These are phyloP conservation scores for Hyphodiscus sp. DNA, from an alignment of 2,329 filamentous ascomycete species.

Conservation along the genomic window DNA sequence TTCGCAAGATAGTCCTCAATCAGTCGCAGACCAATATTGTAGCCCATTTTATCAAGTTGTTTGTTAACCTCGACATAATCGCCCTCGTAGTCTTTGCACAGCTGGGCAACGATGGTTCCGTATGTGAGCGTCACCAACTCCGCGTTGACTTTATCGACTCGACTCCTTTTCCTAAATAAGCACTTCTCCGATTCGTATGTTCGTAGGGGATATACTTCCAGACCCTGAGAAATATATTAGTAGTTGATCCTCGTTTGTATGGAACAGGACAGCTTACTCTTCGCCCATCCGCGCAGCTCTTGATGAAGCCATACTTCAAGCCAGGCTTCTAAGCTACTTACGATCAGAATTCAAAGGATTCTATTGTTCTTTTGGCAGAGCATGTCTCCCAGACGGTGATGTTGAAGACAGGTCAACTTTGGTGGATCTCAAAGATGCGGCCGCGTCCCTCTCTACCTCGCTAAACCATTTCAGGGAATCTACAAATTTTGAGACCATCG, in stretches of 20 bases:
- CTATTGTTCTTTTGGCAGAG: background rate
- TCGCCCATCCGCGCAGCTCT: constrained; percentile 67
- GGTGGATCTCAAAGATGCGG: too few species aligned
- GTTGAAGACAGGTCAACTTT: background rate
- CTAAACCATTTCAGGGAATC: too few species aligned
- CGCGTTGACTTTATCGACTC: constrained; percentile 95
- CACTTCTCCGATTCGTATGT: background rate
- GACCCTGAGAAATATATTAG: constrained; percentile 28
- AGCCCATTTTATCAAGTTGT: constrained; percentile 98
- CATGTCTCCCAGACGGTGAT: background rate
- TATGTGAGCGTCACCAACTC: constrained; percentile 97
- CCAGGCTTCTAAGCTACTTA: constrained; percentile 6
- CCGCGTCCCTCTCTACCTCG: too few species aligned
- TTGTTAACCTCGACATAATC: constrained; percentile 96
- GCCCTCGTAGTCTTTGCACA: constrained; percentile 92
- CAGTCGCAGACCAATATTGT: constrained; percentile 91
- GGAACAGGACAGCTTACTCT: constrained; percentile 50
- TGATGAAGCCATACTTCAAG: constrained; percentile 45
- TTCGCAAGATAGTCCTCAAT: constrained; percentile 98
- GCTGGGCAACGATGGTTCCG: constrained; percentile 91
- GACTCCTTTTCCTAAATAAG: constrained; percentile 56
- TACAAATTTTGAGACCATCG: too few species aligned
- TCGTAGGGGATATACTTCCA: constrained; percentile 31
- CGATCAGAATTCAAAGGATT: background rate
- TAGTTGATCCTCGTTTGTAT: constrained; percentile 1